Evolutionary conservation across 208 protist genomes (phyloP), one percentile per base, ranked within the genome.

Genomic region (Wallacemonas sp.): DNA sequence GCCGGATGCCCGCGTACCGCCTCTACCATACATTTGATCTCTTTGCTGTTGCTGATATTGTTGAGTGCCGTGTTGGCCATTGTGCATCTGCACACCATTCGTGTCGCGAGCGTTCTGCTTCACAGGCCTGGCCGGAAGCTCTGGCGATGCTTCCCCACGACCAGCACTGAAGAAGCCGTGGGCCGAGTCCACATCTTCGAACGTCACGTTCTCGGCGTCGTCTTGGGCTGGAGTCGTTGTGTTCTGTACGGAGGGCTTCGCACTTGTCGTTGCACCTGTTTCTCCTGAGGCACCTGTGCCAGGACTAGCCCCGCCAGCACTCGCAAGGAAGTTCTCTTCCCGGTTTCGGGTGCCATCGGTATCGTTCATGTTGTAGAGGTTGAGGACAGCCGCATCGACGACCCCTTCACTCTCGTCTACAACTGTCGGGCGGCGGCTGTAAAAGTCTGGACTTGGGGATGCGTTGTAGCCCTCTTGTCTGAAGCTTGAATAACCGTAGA

Each of bases 401-500:
- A 42, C 51, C 28, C 33, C 51, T 9, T 15, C 27, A 21, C 5
- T 17, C 9, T 58, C 51, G 4, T 3, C 14, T 4, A 42, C 51
- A 8, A 5, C 28, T n/a, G 30, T 6, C 2, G 9, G 9, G 4
- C 28, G 30, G 0, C 4, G 36, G 30, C 24, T 33, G 0, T 14
- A 24, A 22, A 27, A 21, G 3, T 6, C 6, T 2, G 51, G 51
- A 38, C 51, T 58, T 5, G 30, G 14, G 15, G 14, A 3, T 8
- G 5, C 4, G 31, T 58, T 6, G 51, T 58, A 58, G 51, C 11
- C 41, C 22, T 58, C 28, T 24, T 58, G 30, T 9, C 51, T 9
- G 17, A 58, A 38, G 17, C 51, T 58, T 4, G 51, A 41, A 31
- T 27, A 58, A n/a, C 51, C 51, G 30, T 58, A 58, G 26, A 58